These are phyloP conservation scores for Maudiozyma barnettii DNA, from an alignment of 805 yeast genomes.

Conservation along the genomic window DNA sequence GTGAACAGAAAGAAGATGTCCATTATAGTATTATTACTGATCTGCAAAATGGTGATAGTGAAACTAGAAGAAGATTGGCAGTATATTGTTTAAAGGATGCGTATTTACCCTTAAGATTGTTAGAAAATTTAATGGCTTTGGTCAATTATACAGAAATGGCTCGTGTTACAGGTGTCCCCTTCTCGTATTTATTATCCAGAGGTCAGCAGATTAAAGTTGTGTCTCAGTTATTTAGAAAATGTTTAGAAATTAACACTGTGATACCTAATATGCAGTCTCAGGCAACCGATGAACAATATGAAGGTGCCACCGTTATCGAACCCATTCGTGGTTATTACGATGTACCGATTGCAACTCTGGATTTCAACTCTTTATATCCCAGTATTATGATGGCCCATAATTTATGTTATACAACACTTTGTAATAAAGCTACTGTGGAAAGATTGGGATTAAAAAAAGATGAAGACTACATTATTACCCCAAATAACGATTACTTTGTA, in stretches of 20 bases:
- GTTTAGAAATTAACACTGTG: conserved; percentile 74
- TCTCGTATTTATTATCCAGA: conserved; percentile 74
- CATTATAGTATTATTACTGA: conserved; percentile 95
- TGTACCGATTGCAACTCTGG: conserved; percentile 94
- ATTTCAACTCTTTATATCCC: conserved; percentile 95
- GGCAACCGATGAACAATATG: conserved; percentile 87
- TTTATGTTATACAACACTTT: conserved; percentile 84
- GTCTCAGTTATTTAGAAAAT: conserved; percentile 89
- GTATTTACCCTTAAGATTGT: conserved; percentile 72
- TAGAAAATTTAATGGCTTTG: conserved; percentile 91
- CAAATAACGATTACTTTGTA: conserved; percentile 87
- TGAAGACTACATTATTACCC: conserved; percentile 76
- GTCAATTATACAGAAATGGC: conserved; percentile 99
- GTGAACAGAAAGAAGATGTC: conserved; percentile 96
- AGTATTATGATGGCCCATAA: conserved; percentile 99
- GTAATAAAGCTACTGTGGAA: conserved; percentile 59
- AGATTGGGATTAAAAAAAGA: conserved; percentile 53
- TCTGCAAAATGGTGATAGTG: conserved; percentile 83
- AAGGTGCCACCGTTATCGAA: conserved; percentile 98
- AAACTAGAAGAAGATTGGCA: conserved; percentile 89
- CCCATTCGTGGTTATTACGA: conserved; percentile 93
- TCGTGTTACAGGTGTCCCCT: conserved; percentile 97
- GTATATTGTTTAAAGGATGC: conserved; percentile 97
- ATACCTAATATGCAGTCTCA: conserved; percentile 78
- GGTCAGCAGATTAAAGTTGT: conserved; percentile 98